Evolutionary conservation across 768 basidiomycete species (phyloP).

Genomic region (Paxillus involutus): DNA sequence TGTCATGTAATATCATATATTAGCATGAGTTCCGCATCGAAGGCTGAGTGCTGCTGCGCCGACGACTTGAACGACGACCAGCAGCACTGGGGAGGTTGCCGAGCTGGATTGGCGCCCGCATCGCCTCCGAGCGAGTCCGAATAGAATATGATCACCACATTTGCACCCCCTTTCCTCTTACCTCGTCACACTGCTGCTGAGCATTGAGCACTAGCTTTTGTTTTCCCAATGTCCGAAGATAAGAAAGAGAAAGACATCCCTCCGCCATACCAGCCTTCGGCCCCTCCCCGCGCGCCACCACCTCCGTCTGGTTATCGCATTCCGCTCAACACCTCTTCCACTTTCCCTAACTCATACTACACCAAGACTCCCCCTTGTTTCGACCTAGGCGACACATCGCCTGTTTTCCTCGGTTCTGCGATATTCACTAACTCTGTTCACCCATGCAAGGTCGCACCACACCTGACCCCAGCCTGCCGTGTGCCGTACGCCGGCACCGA

Average conservation of each 20-base stretch:
- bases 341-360: conserved; percentile 39
- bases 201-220: not conserved
- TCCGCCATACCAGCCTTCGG: conserved; percentile 15
- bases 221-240: not conserved
- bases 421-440: conserved; percentile 67
- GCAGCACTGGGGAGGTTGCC: no score
- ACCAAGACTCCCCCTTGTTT: conserved; percentile 51
- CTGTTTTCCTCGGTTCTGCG: conserved; percentile 74
- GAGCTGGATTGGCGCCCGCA: no score
- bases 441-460: conserved; percentile 77
- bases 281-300: conserved; percentile 14
- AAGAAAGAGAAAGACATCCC: conserved; percentile 4
- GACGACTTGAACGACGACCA: no score
- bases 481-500: conserved; percentile 69
- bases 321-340: conserved; percentile 41
- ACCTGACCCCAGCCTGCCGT: conserved; percentile 48
- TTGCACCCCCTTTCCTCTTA: not conserved
- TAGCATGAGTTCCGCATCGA: no score
- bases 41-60: no score
- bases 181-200: no score
- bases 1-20: no score
- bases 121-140: no score
- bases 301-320: conserved; percentile 71
- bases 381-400: conserved; percentile 57
- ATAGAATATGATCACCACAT: not conserved